A percentile compares a stretch with the other conserved stretches of the same genome.
These are phyloP conservation scores for Neurospora sp. DNA, from an alignment of 495 filamentous ascomycete species.

Conservation along the genomic window DNA sequence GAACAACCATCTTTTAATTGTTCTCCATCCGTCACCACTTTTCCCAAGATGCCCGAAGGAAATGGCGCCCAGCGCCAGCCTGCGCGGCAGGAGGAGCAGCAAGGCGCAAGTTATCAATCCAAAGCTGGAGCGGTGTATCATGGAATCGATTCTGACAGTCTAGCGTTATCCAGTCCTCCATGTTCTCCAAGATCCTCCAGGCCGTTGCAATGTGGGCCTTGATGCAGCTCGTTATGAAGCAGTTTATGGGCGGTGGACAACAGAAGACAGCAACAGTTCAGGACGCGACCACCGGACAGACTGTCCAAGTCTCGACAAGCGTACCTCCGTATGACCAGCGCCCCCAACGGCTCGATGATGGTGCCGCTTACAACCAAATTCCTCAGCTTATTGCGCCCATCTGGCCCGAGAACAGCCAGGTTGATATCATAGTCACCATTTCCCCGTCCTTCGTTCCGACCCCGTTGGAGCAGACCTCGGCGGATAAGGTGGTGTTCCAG, in stretches of 20 bases:
- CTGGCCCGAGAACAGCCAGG: conserved; percentile 64
- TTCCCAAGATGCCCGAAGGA: conserved; percentile 28
- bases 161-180: conserved; percentile 13
- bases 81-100: conserved; percentile 17
- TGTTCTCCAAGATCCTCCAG: conserved; percentile 29
- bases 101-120: conserved; percentile 26
- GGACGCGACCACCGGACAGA: conserved; percentile 36
- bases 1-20: background rate
- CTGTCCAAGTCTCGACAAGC: conserved; percentile 32
- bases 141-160: conserved; percentile 10
- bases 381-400: conserved; percentile 77
- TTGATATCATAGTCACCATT: conserved; percentile 83
- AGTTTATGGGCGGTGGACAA: conserved; percentile 34
- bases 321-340: conserved; percentile 60
- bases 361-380: conserved; percentile 57
- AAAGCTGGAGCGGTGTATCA: background rate
- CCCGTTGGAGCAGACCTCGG: conserved; percentile 47
- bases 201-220: conserved; percentile 33
- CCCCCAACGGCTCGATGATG: conserved; percentile 45
- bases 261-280: conserved; percentile 34
- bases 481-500: conserved; percentile 53
- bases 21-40: background rate
- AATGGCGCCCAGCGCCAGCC: conserved; percentile 19
- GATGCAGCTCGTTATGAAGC: conserved; percentile 38
- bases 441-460: conserved; percentile 62